These are phyloP conservation scores for Pseudodiploospora longispora DNA, from an alignment of 2,329 filamentous ascomycete genomes.

Conservation along the genomic window DNA sequence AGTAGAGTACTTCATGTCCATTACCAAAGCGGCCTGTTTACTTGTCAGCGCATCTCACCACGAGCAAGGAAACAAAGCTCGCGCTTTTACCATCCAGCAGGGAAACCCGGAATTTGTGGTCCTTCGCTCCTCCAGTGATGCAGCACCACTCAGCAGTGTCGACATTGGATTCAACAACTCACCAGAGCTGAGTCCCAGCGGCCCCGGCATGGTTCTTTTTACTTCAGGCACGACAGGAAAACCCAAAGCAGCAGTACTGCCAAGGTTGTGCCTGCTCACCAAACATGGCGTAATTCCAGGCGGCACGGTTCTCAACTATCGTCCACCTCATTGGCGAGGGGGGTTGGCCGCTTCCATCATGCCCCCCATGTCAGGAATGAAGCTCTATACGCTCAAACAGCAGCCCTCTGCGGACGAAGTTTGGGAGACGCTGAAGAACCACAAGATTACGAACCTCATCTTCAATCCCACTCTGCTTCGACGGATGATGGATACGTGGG, in stretches of 20 bases:
- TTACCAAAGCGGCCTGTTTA: constrained; percentile 6
- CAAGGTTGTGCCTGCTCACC: constrained; percentile 4
- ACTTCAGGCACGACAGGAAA: constrained; percentile 40
- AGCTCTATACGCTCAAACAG: constrained; percentile 9
- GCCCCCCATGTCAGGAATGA: constrained; percentile 9
- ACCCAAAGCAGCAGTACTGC: constrained; percentile 53
- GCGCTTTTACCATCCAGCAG: background rate
- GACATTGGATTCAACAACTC: constrained; percentile 8
- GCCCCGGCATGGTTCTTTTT: constrained; percentile 39
- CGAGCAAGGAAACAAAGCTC: constrained; percentile 2
- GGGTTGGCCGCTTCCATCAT: constrained; percentile 8
- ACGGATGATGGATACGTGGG: constrained; percentile 9
- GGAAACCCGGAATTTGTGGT: constrained; percentile 10
- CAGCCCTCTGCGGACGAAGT: constrained; percentile 4
- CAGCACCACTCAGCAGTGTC: constrained; percentile 3
- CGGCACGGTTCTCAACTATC: constrained; percentile 9
- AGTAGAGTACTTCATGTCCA: constrained; percentile 8
- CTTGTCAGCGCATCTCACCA: constrained; percentile 4
- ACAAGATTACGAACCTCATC: constrained; percentile 7
- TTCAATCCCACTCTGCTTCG: constrained; percentile 11
- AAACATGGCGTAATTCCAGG: background rate
- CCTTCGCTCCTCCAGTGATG: constrained; percentile 7
- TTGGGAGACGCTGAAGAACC: constrained; percentile 7
- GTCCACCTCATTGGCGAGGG: constrained; percentile 14
- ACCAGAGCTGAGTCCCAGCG: constrained; percentile 3